phyloP scores from a whole-genome alignment of 1,284 basidiomycete genomes.

The Ustilago bromivora region DNA sequence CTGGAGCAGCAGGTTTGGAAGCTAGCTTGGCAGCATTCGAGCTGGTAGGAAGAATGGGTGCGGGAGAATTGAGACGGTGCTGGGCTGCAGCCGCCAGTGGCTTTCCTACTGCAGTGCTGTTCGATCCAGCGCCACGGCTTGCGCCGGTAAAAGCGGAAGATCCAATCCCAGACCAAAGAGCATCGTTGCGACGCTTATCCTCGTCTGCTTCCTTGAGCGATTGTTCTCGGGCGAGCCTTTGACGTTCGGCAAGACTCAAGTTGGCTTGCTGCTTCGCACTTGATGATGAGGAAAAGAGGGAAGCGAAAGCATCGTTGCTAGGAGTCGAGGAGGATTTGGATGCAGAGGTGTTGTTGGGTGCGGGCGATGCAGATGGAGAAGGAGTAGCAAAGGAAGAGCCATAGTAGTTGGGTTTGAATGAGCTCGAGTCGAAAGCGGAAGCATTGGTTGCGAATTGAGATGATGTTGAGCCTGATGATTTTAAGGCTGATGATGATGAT shows the following conservation, averaged over 20 bases:
- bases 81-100: not conserved
- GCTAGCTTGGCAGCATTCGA: constrained; percentile 1
- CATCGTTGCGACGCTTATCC: constrained; percentile 37
- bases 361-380: constrained; percentile 10
- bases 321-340: constrained; percentile 10
- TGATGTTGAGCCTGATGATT: constrained; percentile 15
- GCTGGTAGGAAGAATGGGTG: not conserved
- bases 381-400: constrained; percentile 11
- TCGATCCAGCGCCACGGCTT: not conserved
- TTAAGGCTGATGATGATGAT: not conserved
- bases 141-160: constrained; percentile 18
- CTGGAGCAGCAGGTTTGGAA: constrained; percentile 6
- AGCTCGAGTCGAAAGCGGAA: constrained; percentile 11
- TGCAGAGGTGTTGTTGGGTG: constrained; percentile 11
- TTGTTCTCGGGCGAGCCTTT: constrained; percentile 32
- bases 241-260: constrained; percentile 40
- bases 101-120: not conserved
- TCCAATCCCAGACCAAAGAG: constrained; percentile 44
- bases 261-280: constrained; percentile 28
- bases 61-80: constrained; percentile 23
- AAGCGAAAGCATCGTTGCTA: constrained; percentile 57
- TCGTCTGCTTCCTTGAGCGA: constrained; percentile 21
- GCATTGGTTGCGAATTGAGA: constrained; percentile 10
- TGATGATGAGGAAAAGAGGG: constrained; percentile 52
- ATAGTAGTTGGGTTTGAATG: constrained; percentile 34